These are phyloP conservation scores for Ambrosia hybrid DNA, from an alignment of 140 eudicot genomes.

Conservation along the genomic window DNA sequence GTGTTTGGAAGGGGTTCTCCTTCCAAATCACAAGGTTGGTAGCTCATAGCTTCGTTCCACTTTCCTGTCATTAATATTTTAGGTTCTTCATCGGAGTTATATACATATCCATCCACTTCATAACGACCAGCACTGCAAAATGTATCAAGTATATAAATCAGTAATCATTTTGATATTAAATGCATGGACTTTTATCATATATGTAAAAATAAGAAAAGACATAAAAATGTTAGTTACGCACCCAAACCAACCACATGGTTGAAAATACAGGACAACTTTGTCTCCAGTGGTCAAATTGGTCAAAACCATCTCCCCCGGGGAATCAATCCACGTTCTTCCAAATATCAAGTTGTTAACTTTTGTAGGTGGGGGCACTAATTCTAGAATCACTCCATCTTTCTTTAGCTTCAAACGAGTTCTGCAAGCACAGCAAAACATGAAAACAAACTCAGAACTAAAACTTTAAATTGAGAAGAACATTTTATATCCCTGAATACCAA, in stretches of 20 bases:
- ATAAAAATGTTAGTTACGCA: slow-evolving; percentile 19
- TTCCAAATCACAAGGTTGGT: no score
- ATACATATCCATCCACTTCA: no score
- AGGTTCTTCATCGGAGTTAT: no score
- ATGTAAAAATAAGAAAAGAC: slow-evolving; percentile 4
- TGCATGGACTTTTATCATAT: no score
- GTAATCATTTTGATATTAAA: neutral
- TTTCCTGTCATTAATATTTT: no score
- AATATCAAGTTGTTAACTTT: slow-evolving; percentile 91
- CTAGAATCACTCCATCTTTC: slow-evolving; percentile 71
- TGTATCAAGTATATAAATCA: slow-evolving; percentile 1
- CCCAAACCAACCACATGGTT: slow-evolving; percentile 99
- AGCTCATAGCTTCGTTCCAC: no score
- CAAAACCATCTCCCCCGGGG: slow-evolving; percentile 97
- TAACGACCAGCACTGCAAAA: slow-evolving; percentile 80
- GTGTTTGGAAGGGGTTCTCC: slow-evolving; percentile 90
- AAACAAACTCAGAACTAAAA: neutral
- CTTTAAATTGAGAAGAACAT: neutral
- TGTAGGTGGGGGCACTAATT: slow-evolving; percentile 93
- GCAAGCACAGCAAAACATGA: slow-evolving; percentile 15
- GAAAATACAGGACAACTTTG: slow-evolving; percentile 89
- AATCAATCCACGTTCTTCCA: slow-evolving; percentile 99
- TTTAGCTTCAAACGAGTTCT: slow-evolving; percentile 89
- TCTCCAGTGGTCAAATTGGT: slow-evolving; percentile 93
- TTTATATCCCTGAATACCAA: neutral